phyloP scores from a whole-genome alignment of 2,329 filamentous ascomycete genomes.

The Chrysosporium keratinophilum region DNA sequence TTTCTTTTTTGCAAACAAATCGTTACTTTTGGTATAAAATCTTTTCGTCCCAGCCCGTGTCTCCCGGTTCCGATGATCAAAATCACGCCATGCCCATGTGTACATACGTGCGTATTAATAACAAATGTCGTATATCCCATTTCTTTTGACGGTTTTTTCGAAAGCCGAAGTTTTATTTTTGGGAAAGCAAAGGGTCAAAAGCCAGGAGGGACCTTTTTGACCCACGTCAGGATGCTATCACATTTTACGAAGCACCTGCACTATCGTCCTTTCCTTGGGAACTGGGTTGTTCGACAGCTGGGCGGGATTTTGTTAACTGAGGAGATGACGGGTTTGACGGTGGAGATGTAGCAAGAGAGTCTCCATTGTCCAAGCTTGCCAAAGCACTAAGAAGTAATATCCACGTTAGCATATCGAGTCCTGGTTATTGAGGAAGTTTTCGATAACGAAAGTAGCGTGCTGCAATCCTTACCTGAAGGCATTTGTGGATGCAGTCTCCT shows the following conservation, averaged over 20 bases:
- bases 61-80: neutral
- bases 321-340: conserved; percentile 39
- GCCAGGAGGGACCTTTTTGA: neutral
- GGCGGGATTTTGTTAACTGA: conserved; percentile 38
- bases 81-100: conserved; percentile 9
- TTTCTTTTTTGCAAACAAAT: conserved; percentile 9
- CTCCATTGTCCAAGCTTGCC: conserved; percentile 37
- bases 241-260: conserved; percentile 6
- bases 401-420: conserved; percentile 11
- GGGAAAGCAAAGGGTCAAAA: neutral
- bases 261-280: conserved; percentile 11
- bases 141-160: neutral
- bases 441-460: conserved; percentile 9
- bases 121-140: neutral
- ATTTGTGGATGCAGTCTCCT: conserved; percentile 62
- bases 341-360: conserved; percentile 40
- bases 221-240: neutral
- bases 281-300: conserved; percentile 31
- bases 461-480: conserved; percentile 69
- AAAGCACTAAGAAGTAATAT: conserved; percentile 32
- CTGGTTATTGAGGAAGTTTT: conserved; percentile 19
- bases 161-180: neutral
- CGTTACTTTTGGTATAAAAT: conserved; percentile 1
- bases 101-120: conserved; percentile 8
- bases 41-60: neutral